Evolutionary conservation across 2,329 filamentous ascomycete genomes (phyloP).

Genomic region (Ophiostoma sp.): DNA sequence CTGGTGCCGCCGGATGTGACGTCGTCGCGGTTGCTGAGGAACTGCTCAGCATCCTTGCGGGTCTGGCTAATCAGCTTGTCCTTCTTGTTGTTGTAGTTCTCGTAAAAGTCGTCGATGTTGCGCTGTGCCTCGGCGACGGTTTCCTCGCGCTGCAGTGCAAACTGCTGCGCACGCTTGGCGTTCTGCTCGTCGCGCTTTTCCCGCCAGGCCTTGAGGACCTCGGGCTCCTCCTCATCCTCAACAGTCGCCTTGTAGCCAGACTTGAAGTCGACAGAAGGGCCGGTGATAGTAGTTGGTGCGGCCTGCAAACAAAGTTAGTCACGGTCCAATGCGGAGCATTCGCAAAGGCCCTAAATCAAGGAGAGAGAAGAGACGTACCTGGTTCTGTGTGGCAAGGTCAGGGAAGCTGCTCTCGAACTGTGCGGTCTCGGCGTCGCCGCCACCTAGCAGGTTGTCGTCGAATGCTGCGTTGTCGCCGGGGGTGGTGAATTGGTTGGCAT

Average conservation of each 20-base stretch:
- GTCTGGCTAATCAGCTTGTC: conserved; percentile 90
- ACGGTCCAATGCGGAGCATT: not conserved
- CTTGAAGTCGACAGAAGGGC: conserved; percentile 58
- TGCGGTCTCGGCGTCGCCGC: conserved; percentile 45
- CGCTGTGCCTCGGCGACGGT: conserved; percentile 84
- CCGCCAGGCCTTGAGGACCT: conserved; percentile 87
- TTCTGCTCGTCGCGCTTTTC: conserved; percentile 79
- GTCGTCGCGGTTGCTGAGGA: conserved; percentile 81
- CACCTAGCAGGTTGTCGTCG: conserved; percentile 65
- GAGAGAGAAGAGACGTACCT: conserved; percentile 46
- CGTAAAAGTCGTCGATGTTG: conserved; percentile 98
- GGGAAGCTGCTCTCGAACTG: conserved; percentile 88
- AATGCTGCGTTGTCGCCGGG: conserved; percentile 51
- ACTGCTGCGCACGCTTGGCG: conserved; percentile 77
- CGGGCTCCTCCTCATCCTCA: conserved; percentile 73
- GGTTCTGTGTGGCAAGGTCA: conserved; percentile 61
- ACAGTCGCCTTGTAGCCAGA: conserved; percentile 54
- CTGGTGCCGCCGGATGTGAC: conserved; percentile 91
- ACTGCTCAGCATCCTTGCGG: conserved; percentile 86
- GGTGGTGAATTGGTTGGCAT: conserved; percentile 83
- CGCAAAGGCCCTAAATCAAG: not conserved
- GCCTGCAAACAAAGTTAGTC: not conserved
- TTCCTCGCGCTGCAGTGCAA: conserved; percentile 72
- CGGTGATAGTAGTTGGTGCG: conserved; percentile 62
- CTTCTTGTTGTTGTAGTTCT: conserved; percentile 97